Conservation (phyloP, 192 early-diverging fungal species). For the Backusella morwellensis region DNA sequence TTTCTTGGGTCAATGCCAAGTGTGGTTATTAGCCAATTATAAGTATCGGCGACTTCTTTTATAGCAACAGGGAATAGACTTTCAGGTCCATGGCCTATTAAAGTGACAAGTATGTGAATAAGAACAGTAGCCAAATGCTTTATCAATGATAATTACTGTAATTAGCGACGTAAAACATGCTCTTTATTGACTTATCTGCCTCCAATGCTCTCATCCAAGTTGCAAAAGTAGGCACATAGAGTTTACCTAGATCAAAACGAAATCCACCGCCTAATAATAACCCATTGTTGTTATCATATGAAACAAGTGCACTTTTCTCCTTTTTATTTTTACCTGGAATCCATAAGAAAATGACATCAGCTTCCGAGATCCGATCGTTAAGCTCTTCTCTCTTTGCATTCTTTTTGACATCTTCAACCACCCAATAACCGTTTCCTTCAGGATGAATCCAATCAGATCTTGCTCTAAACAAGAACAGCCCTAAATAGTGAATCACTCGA, state of each 20-base stretch:
- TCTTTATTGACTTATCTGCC: slow-evolving; percentile 15
- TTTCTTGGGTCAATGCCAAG: neutral
- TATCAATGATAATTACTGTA: slow-evolving; percentile 3
- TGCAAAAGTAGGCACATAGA: slow-evolving; percentile 17
- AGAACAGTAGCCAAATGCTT: neutral
- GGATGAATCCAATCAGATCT: slow-evolving; percentile 3
- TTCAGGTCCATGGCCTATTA: slow-evolving; percentile 9
- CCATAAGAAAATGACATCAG: slow-evolving; percentile 15
- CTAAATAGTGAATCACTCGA: neutral
- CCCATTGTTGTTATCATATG: neutral
- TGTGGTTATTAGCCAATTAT: slow-evolving; percentile 9
- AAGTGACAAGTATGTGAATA: neutral
- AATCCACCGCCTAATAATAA: slow-evolving; percentile 21
- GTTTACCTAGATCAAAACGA: slow-evolving; percentile 15
- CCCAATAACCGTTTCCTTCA: slow-evolving; percentile 3
- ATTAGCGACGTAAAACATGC: slow-evolving; percentile 10
- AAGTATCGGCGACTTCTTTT: slow-evolving; percentile 6
- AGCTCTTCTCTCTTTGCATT: slow-evolving; percentile 19
- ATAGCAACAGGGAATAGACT: neutral
- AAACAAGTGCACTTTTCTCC: neutral
- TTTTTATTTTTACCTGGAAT: slow-evolving; percentile 13
- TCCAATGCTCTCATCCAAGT: slow-evolving; percentile 20
- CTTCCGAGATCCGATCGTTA: neutral
- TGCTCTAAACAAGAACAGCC: neutral
- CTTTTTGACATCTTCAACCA: slow-evolving; percentile 14